phyloP scores from a whole-genome alignment of 1,284 basidiomycete species.

The Cystobasidium slooffiae region DNA sequence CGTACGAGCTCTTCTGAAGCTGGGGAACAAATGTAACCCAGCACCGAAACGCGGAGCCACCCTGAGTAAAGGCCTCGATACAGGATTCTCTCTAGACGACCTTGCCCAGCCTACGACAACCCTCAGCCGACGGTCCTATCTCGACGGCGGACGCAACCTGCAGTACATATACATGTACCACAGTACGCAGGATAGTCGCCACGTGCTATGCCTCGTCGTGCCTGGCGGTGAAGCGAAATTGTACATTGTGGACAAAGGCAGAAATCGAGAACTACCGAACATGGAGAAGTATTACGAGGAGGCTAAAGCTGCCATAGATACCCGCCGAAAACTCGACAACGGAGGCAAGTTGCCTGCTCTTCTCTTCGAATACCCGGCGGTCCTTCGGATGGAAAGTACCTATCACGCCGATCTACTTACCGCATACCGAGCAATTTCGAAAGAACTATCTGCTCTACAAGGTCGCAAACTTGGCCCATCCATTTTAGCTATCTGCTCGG shows the following conservation, averaged over 20 bases:
- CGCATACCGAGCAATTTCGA: slow-evolving; percentile 85
- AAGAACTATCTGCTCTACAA: slow-evolving; percentile 71
- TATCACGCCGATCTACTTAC: slow-evolving; percentile 80
- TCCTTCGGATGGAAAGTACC: slow-evolving; percentile 69
- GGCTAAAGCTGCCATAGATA: slow-evolving; percentile 60
- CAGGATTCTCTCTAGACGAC: slow-evolving; percentile 83
- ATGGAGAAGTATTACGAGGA: slow-evolving; percentile 74
- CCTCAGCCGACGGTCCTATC: slow-evolving; percentile 71
- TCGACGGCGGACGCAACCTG: slow-evolving; percentile 66
- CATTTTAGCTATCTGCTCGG: slow-evolving; percentile 81
- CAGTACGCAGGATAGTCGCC: slow-evolving; percentile 72
- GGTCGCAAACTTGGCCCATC: slow-evolving; percentile 69
- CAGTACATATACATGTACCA: slow-evolving; percentile 94
- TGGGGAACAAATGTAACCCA: slow-evolving; percentile 81
- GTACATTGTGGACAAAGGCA: slow-evolving; percentile 88
- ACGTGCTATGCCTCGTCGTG: slow-evolving; percentile 88
- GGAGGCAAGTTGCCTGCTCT: slow-evolving; percentile 50
- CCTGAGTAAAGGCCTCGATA: slow-evolving; percentile 79
- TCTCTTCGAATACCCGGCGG: slow-evolving; percentile 70
- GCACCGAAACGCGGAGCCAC: slow-evolving; percentile 69
- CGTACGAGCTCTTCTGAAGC: slow-evolving; percentile 77
- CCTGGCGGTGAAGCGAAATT: slow-evolving; percentile 73
- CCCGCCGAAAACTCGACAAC: slow-evolving; percentile 50
- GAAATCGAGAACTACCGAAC: slow-evolving; percentile 78
- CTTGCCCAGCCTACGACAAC: slow-evolving; percentile 69